phyloP scores from a whole-genome alignment of 257 asterid genomes.

The Nemophila menziesii region DNA sequence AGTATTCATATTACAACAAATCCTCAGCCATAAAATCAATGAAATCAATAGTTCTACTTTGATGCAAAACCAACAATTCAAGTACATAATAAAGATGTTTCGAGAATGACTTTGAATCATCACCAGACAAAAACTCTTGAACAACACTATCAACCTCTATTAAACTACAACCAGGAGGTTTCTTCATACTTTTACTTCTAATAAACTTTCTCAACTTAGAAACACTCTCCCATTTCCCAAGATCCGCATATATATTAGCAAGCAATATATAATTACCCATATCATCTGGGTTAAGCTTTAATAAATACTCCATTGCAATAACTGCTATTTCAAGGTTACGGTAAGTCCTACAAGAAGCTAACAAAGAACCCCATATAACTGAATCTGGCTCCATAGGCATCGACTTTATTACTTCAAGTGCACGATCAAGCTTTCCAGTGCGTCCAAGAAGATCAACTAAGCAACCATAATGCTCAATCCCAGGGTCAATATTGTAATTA shows the following conservation, averaged over 20 bases:
- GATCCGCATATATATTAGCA: constrained; percentile 65
- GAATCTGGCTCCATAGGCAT: constrained; percentile 61
- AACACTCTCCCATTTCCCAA: constrained; percentile 69
- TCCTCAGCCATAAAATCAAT: constrained; percentile 11
- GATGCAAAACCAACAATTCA: constrained; percentile 35
- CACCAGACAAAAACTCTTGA: constrained; percentile 58
- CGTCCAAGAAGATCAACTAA: constrained; percentile 64
- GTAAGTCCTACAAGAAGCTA: constrained; percentile 55
- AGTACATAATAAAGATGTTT: constrained; percentile 30
- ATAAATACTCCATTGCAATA: constrained; percentile 42
- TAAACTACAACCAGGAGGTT: constrained; percentile 51
- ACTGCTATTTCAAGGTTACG: constrained; percentile 52
- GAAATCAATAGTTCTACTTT: constrained; percentile 14
- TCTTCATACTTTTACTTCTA: constrained; percentile 53
- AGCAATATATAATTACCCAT: constrained; percentile 53
- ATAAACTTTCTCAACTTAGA: constrained; percentile 47
- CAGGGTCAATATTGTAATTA: constrained; percentile 36
- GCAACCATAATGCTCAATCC: constrained; percentile 64
- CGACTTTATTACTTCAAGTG: constrained; percentile 33
- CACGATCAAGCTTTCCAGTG: constrained; percentile 51
- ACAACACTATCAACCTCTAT: constrained; percentile 48
- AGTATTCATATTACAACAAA: background rate
- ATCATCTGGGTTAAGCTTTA: constrained; percentile 62
- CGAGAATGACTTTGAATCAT: constrained; percentile 37
- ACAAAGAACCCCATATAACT: constrained; percentile 72